Percentiles rank a stretch among this genome's conserved stretches.
Conservation (phyloP, 2,329 filamentous ascomycete species). For the Clonostachys rosea region DNA sequence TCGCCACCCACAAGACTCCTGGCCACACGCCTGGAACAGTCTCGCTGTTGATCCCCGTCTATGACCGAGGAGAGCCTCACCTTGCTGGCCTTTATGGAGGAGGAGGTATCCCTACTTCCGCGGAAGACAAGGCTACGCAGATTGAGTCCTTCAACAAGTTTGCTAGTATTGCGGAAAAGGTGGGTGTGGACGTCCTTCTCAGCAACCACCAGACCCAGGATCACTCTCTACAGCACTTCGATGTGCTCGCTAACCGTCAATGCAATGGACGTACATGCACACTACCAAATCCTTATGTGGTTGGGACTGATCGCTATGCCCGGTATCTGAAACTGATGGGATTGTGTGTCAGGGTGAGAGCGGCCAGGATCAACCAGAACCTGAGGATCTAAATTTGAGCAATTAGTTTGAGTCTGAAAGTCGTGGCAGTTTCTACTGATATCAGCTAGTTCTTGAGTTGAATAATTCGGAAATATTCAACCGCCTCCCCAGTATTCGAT, state of each 20-base stretch:
- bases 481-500: no score
- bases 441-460: no score
- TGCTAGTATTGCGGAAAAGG: conserved; percentile 3
- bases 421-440: no score
- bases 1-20: conserved; percentile 9
- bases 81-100: conserved; percentile 14
- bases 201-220: conserved; percentile 14
- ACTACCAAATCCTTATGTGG: conserved; percentile 8
- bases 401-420: no score
- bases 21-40: conserved; percentile 14
- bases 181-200: conserved; percentile 9
- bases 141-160: conserved; percentile 10
- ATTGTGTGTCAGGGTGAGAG: conserved; percentile 5
- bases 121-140: conserved; percentile 9
- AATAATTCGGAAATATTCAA: no score
- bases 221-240: conserved; percentile 8
- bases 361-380: conserved; percentile 2
- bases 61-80: conserved; percentile 10
- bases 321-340: conserved; percentile 8
- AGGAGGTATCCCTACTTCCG: conserved; percentile 8
- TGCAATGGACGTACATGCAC: conserved; percentile 4
- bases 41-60: conserved; percentile 11
- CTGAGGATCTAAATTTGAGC: neutral
- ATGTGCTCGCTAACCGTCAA: conserved; percentile 6
- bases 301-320: conserved; percentile 6